Evolutionary conservation across 2,329 filamentous ascomycete genomes (phyloP).

Genomic region (Aspergillus calidoustus): DNA sequence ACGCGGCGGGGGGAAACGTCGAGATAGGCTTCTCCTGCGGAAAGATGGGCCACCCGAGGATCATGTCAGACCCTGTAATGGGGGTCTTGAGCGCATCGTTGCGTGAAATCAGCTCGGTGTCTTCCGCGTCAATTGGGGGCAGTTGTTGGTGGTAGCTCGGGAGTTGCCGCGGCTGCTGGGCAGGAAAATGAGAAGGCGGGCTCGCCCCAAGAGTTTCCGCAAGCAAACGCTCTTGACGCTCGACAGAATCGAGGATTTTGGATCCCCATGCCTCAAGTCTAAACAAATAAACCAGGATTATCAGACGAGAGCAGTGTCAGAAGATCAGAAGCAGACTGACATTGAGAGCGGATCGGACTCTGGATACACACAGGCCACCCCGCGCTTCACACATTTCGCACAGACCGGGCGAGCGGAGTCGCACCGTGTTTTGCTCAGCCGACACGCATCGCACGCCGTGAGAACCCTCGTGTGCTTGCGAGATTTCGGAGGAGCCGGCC

Average conservation of each 20-base stretch:
- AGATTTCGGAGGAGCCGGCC: constrained; percentile 16
- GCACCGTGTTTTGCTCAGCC: constrained; percentile 32
- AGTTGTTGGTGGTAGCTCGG: constrained; percentile 13
- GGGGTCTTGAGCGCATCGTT: constrained; percentile 32
- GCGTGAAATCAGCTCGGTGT: constrained; percentile 31
- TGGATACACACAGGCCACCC: constrained; percentile 31
- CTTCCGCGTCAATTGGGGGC: constrained; percentile 25
- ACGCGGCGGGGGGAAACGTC: constrained; percentile 29
- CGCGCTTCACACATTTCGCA: constrained; percentile 31
- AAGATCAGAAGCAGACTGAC: constrained; percentile 19
- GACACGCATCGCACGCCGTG: constrained; percentile 32
- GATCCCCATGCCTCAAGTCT: constrained; percentile 31
- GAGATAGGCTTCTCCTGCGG: constrained; percentile 29
- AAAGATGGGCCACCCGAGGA: constrained; percentile 32
- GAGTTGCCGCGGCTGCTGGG: background rate
- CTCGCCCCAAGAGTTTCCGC: constrained; percentile 19
- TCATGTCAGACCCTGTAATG: constrained; percentile 34
- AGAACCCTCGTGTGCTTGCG: constrained; percentile 32
- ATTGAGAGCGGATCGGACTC: constrained; percentile 31
- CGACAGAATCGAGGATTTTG: constrained; percentile 29
- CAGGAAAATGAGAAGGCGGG: background rate
- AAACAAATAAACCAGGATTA: constrained; percentile 7
- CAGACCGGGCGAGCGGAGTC: constrained; percentile 31
- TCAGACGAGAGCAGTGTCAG: constrained; percentile 2
- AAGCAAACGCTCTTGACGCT: constrained; percentile 30